Percentiles rank a stretch among this genome's conserved stretches.
Evolutionary conservation across 2,329 filamentous ascomycete species (phyloP).

Genomic region (Epichloe sylvatica): DNA sequence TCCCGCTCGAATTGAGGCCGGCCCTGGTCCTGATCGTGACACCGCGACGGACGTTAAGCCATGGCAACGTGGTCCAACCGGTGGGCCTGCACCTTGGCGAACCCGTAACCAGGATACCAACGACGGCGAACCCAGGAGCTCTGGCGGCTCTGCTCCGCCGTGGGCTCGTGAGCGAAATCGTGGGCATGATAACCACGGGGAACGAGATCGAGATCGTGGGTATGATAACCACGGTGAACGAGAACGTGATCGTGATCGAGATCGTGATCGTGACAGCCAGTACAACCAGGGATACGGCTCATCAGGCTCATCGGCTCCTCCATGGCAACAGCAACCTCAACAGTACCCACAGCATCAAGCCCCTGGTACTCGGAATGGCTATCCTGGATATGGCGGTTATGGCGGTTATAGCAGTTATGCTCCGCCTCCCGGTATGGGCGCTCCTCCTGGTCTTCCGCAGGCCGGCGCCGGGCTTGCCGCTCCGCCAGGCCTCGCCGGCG

Average conservation of each 20-base stretch:
- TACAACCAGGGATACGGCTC: slow-evolving; percentile 12
- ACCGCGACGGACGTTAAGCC: slow-evolving; percentile 54
- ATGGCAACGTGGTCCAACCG: slow-evolving; percentile 78
- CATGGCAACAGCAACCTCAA: slow-evolving; percentile 29
- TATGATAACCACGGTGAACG: slow-evolving; percentile 23
- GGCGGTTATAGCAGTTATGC: slow-evolving; percentile 35
- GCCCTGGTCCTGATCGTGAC: slow-evolving; percentile 46
- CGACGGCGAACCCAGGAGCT: slow-evolving; percentile 29
- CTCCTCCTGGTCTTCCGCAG: slow-evolving; percentile 26
- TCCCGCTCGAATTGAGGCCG: slow-evolving; percentile 75
- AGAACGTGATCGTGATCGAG: slow-evolving; percentile 7
- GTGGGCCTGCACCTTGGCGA: slow-evolving; percentile 72
- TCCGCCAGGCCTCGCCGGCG: slow-evolving; percentile 43
- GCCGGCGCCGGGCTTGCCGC: slow-evolving; percentile 36
- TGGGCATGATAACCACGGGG: slow-evolving; percentile 25
- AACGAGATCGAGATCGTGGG: slow-evolving; percentile 24
- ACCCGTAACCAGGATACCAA: slow-evolving; percentile 38
- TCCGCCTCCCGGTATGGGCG: slow-evolving; percentile 25
- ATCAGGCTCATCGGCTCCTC: slow-evolving; percentile 15
- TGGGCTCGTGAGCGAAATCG: slow-evolving; percentile 48
- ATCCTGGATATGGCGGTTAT: slow-evolving; percentile 36
- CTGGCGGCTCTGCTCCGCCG: slow-evolving; percentile 38
- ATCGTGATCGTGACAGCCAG: slow-evolving; percentile 13
- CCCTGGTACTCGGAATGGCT: slow-evolving; percentile 40
- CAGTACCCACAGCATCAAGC: slow-evolving; percentile 33